phyloP scores from a whole-genome alignment of 768 basidiomycete species.

The Phlebiopsis flavidoalba region DNA sequence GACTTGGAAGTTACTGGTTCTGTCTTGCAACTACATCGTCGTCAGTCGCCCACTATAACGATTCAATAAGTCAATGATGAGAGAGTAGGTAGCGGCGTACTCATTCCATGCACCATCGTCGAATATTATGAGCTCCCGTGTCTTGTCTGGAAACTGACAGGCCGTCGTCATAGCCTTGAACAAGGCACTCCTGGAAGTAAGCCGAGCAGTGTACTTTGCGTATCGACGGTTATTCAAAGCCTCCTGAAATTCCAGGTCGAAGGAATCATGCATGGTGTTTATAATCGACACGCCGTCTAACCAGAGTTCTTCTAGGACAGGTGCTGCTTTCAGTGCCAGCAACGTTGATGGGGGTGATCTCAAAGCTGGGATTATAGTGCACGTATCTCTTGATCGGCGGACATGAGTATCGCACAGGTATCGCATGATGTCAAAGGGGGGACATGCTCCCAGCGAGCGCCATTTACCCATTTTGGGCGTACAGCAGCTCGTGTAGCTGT shows the following conservation, averaged over 20 bases:
- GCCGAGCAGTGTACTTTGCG: neutral
- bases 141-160: neutral
- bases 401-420: too few species aligned
- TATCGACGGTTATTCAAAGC: neutral
- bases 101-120: neutral
- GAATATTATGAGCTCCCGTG: neutral
- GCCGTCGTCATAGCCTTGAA: too few species aligned
- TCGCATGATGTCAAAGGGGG: neutral
- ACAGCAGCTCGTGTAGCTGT: neutral
- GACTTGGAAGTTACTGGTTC: too few species aligned
- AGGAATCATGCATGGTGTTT: too few species aligned
- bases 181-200: too few species aligned
- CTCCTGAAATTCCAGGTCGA: neutral
- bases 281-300: neutral
- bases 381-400: neutral
- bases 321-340: neutral
- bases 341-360: neutral
- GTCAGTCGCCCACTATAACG: too few species aligned
- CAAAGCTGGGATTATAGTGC: neutral
- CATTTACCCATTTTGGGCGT: neutral
- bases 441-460: neutral
- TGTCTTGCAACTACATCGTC: too few species aligned
- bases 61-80: too few species aligned
- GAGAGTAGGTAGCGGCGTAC: neutral
- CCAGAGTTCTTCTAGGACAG: neutral